Evolutionary conservation across 108 stramenopile genomes (phyloP).

Genomic region (Parietichytrium sp.): DNA sequence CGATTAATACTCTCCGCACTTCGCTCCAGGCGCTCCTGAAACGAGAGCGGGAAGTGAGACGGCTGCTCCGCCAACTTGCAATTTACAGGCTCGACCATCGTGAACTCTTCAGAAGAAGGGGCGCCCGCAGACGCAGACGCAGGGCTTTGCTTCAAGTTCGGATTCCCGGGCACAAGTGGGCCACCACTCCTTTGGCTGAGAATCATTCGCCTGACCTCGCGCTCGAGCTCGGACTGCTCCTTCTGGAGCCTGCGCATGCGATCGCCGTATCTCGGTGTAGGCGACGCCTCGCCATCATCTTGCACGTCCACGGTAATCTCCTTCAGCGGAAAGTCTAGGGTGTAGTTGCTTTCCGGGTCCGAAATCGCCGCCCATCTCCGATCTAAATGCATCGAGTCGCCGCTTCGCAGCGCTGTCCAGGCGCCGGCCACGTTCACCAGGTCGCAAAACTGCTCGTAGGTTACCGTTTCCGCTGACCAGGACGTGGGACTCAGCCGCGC

Average conservation of each 20-base stretch:
- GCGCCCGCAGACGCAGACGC: too few species aligned
- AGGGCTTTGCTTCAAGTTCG: background rate
- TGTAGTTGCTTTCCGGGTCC: constrained; percentile 31
- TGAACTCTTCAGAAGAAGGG: too few species aligned
- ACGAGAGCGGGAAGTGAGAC: too few species aligned
- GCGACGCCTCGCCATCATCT: background rate
- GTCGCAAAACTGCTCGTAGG: constrained; percentile 2
- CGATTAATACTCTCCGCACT: too few species aligned
- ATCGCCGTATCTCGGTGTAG: too few species aligned
- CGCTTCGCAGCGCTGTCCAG: background rate
- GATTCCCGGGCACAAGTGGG: background rate
- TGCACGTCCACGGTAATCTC: background rate
- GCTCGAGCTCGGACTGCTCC: background rate
- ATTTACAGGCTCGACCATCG: too few species aligned
- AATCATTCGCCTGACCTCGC: background rate
- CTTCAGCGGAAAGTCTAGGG: background rate
- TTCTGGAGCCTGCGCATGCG: background rate
- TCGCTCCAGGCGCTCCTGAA: too few species aligned
- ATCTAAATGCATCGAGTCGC: constrained; percentile 22
- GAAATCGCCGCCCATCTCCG: constrained; percentile 31
- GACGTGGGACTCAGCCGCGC: background rate
- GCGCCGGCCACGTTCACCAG: background rate
- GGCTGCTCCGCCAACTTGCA: too few species aligned
- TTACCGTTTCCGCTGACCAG: background rate
- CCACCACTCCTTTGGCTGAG: background rate